Percentiles rank a stretch among this genome's conserved stretches.
Evolutionary conservation across 1,139 yeast genomes (phyloP).

Genomic region (Lodderomyces margitis): DNA sequence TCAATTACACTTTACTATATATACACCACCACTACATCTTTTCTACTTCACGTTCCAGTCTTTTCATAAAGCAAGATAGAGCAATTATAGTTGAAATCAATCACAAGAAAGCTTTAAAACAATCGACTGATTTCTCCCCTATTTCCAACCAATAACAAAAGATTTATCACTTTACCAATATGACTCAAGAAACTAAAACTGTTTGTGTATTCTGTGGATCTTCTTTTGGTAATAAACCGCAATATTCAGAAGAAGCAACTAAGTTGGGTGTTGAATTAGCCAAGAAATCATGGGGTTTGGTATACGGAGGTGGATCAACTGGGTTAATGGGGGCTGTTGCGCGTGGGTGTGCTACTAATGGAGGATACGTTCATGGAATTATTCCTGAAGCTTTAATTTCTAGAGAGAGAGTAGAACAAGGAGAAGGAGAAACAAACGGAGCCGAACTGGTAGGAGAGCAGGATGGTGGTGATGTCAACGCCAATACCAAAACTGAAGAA

Average conservation of each 20-base stretch:
- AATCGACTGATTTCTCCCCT: no score
- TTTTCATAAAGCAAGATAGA: no score
- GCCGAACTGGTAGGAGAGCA: no score
- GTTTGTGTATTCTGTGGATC: slow-evolving; percentile 89
- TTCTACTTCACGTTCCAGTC: no score
- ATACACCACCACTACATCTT: no score
- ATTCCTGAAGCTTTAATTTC: slow-evolving; percentile 81
- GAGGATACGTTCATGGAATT: slow-evolving; percentile 83
- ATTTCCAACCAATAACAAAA: no score
- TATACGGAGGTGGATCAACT: slow-evolving; percentile 89
- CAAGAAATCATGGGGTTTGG: slow-evolving; percentile 65
- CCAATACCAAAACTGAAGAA: slow-evolving; percentile 20
- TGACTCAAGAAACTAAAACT: slow-evolving; percentile 11
- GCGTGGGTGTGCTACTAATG: slow-evolving; percentile 63
- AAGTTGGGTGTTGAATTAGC: slow-evolving; percentile 62
- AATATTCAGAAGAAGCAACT: slow-evolving; percentile 53
- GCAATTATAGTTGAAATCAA: no score
- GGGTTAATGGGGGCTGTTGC: slow-evolving; percentile 88
- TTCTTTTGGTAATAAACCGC: slow-evolving; percentile 59
- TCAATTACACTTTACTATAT: no score
- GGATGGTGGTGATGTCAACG: no score
- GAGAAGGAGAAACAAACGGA: slow-evolving; percentile 12
- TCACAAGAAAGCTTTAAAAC: no score
- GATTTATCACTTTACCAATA: background rate
- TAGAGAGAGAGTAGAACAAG: slow-evolving; percentile 59